A percentile compares a stretch with the other conserved stretches of the same genome.
These are phyloP conservation scores for Xylariales sp. DNA, from an alignment of 2,329 filamentous ascomycete genomes.

Conservation along the genomic window DNA sequence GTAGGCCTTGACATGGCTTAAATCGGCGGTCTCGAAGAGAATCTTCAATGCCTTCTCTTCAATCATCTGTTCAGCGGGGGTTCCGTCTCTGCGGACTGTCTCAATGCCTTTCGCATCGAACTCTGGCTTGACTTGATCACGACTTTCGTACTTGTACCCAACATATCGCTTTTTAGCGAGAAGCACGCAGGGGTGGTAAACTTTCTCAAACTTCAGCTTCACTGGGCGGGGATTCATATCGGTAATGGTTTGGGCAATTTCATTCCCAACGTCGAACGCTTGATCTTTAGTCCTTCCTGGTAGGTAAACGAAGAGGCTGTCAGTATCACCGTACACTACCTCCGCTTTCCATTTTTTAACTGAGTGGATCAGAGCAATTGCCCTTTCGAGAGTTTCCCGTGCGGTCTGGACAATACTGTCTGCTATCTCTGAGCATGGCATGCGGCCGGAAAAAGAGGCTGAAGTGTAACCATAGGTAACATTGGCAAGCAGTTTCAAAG, in stretches of 20 bases:
- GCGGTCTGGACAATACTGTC: slow-evolving; percentile 98
- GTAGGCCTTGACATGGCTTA: slow-evolving; percentile 83
- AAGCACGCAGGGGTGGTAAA: slow-evolving; percentile 91
- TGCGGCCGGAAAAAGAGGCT: slow-evolving; percentile 91
- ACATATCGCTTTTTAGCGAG: slow-evolving; percentile 98
- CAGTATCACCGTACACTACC: slow-evolving; percentile 96
- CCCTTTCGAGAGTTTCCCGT: slow-evolving; percentile 88
- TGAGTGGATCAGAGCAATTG: slow-evolving; percentile 88
- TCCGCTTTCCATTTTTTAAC: slow-evolving; percentile 86
- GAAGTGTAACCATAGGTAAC: slow-evolving; percentile 98
- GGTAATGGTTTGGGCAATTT: slow-evolving; percentile 85
- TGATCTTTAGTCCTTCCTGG: slow-evolving; percentile 82
- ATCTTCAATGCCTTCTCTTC: slow-evolving; percentile 88
- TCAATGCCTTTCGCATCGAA: slow-evolving; percentile 99
- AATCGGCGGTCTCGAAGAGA: slow-evolving; percentile 83
- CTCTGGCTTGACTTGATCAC: slow-evolving; percentile 70
- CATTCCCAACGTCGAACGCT: slow-evolving; percentile 87
- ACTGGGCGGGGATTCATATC: slow-evolving; percentile 85
- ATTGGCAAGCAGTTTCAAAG: slow-evolving; percentile 94
- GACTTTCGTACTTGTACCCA: slow-evolving; percentile 90
- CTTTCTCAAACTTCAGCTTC: slow-evolving; percentile 97
- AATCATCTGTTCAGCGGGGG: slow-evolving; percentile 92
- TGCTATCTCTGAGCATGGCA: slow-evolving; percentile 97
- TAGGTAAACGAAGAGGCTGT: slow-evolving; percentile 87
- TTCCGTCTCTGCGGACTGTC: slow-evolving; percentile 91